Base-by-base conservation (phyloP, 1,139 yeast species). In the Yamadazyma dushanensis region DNA sequence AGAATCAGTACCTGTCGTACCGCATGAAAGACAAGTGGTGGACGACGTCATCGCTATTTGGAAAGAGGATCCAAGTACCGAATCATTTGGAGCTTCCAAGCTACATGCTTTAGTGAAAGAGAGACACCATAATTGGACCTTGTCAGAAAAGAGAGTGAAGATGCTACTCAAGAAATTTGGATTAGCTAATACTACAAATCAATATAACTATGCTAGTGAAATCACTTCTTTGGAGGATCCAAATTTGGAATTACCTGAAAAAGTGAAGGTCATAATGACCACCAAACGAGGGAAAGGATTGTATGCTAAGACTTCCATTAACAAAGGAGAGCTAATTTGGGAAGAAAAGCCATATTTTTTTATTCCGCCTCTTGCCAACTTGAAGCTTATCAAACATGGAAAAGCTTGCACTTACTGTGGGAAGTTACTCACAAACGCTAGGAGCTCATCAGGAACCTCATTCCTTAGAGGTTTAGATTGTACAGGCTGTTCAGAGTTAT, bases 401-500 rank as follows among this genome's bases (percentile, higher is more conserved):
- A 78, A 78, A 49, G 88, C 90, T 3, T 90, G 97, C 56, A 71
- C 90, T 2, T 74, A 76, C 51, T 90, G 97, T 64, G 90, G 95
- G 1, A 72, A 74, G 30, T 69, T 83, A 3, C 61, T 84, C 31
- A 70, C 73, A 18, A 54, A 53, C 34, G 35, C 53, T 3, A 38
- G 41, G 26, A 56, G 54, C 15, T 49, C 47, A 10, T 43, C 61
- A 8, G 54, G 58, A 7, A 37, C 66, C 51, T 44, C 56, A 2
- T 59, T 72, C 10, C 59, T 70, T 43, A 69, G 66, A 46, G 83
- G 86, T 3, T 66, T 83, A 35, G 87, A 81, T 44, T 86, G 95
- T 54, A 70, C 75, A 39, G 70, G 73, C 11, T 87, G 96, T 54
- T 58, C 72, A 8, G 80, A 77, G 35, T 64, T 80, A 29, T 87